Evolutionary conservation across 2,329 filamentous ascomycete genomes (phyloP), one percentile per base, ranked within the genome.

Genomic region (Cladosporium sp.): DNA sequence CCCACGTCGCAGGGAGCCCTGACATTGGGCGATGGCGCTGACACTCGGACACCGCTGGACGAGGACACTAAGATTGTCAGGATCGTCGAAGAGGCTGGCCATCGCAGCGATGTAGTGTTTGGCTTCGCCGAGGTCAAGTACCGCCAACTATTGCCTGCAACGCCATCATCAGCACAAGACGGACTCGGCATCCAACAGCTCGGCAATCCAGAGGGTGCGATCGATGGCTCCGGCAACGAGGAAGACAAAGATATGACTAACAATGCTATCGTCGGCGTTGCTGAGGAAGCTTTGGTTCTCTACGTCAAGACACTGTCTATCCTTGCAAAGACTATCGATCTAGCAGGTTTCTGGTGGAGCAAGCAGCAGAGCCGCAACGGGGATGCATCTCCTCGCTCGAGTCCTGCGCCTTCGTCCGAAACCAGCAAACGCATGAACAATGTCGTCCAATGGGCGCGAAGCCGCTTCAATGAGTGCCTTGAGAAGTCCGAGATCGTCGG

Each of bases 61-160:
- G 93, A 97, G 74, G 95, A 98, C 75, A 83, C 85, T 18, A 87
- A 87, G 69, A 88, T 91, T 49, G 88, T 94, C 2, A 90, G 93
- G 74, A 86, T 87, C 54, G 93, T 98, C 66, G 94, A 99, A 77
- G 93, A 98, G 72, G 90, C 92, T 70, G 95, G 95, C 1, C 95
- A 93, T 36, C 86, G 93, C 47, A 97, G 93, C 75, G 93, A 99
- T 77, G 95, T 97, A 55, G 93, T 99, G 2, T 99, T 93, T 77
- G 93, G 94, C 3, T 98, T 99, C 78, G 95, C 95, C 6, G 94
- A 99, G 80, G 94, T 99, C 75, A 99, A 99, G 79, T 97, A 96
- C 80, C 95, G 96, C 78, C 95, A 99, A 78, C 85, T 99, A n/a
- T 87, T 97, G 59, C 95, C 95, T 3, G 82, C 95, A 54, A 88